Evolutionary conservation across 495 filamentous ascomycete genomes (phyloP).

Genomic region (Saxispiralis lemnorum): DNA sequence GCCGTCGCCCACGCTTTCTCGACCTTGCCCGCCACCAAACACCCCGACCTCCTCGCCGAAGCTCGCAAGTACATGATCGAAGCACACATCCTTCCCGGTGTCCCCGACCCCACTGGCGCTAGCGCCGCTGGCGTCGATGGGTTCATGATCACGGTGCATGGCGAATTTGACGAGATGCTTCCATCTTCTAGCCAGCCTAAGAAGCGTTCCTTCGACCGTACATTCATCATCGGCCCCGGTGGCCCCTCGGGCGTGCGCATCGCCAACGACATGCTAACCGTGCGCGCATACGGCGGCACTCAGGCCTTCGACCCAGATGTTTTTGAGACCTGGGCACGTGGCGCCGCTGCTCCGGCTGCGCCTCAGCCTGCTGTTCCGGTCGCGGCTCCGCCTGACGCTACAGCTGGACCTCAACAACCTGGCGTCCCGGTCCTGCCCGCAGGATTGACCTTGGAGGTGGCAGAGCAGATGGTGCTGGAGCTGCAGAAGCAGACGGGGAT

Average conservation of each 20-base stretch:
- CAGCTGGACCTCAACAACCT: not conserved
- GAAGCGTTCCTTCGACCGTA: constrained; percentile 66
- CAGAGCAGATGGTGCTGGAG: constrained; percentile 44
- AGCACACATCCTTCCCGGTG: constrained; percentile 54
- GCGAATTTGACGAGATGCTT: constrained; percentile 65
- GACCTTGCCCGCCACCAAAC: constrained; percentile 52
- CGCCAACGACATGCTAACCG: constrained; percentile 57
- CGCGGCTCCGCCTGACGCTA: no score
- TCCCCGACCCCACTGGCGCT: constrained; percentile 53
- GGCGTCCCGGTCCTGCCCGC: constrained; percentile 9
- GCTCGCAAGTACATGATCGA: constrained; percentile 61
- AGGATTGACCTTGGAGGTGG: constrained; percentile 9
- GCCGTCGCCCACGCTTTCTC: constrained; percentile 54
- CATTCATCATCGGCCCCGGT: constrained; percentile 67
- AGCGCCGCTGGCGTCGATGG: constrained; percentile 50
- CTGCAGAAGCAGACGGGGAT: constrained; percentile 52
- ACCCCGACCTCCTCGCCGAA: constrained; percentile 47
- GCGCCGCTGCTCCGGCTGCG: constrained; percentile 5
- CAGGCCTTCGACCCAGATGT: constrained; percentile 39
- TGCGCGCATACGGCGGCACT: constrained; percentile 47
- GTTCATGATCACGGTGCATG: constrained; percentile 60
- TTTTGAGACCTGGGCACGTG: constrained; percentile 9
- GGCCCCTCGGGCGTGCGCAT: constrained; percentile 50
- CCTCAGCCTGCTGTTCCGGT: not conserved
- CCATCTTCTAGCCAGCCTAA: constrained; percentile 32